Evolutionary conservation across 257 asterid genomes (phyloP), one percentile per base, ranked within the genome.

Genomic region (Nicotiana otophora): DNA sequence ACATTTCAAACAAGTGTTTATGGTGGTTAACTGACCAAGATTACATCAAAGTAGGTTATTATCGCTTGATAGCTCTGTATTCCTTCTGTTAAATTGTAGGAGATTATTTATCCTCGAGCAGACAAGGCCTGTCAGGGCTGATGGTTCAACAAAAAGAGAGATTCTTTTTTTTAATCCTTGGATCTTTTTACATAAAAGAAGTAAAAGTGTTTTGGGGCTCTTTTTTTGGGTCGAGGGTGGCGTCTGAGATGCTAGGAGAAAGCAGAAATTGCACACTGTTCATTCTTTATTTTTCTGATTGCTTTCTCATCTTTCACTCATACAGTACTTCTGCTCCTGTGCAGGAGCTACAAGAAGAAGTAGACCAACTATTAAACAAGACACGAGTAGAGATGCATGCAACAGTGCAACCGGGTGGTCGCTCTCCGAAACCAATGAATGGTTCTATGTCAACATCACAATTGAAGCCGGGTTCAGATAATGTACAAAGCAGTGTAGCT

Each of bases 1-100:
- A 95, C 86, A 80, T 86, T 81, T 84, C 81, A 55, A 88, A 54
- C 82, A 79, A 76, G 77, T 54, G 83, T 86, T 87, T 90, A 81
- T 90, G 99, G 97, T 95, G 97, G 97, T 90, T 93, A 75, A 91
- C 97, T 10, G 98, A 95, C 85, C 96, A 90, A 89, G 92, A 92
- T 60, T 90, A 89, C 85, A 86, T 89, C 90, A 87, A 91, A 88
- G 98, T 95, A 77, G 91, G 99, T 89, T 85, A 83, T 81, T 36
- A 6, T 81, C 63, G 60, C 67, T 79, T 62, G 28, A 53, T 55
- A 54, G 20, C 20, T 55, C 81, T 53, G 54, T 28, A 12, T 75
- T 84, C 8, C 64, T 39, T 75, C 17, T 75, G 39, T 42, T 75
- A 26, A 51, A 15, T 39, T 26, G 64, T 75, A 28, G 80, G 28